phyloP scores from a whole-genome alignment of 805 yeast species.

The Cyberlindnera subsufficiens region DNA sequence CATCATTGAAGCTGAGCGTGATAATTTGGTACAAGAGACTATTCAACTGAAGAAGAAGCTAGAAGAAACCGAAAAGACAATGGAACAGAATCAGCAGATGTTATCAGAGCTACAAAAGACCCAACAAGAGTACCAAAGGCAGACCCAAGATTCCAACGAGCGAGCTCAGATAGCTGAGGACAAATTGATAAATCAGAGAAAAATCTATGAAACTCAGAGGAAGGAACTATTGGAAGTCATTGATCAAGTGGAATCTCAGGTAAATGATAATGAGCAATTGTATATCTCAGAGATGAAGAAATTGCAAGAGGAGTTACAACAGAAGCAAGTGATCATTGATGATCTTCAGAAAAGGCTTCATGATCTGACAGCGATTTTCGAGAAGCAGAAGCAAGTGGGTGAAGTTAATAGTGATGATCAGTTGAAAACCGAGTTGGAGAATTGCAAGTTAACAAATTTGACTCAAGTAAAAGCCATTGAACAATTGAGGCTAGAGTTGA shows the following conservation, averaged over 20 bases:
- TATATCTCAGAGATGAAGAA: constrained; percentile 42
- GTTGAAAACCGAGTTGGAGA: constrained; percentile 27
- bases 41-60: constrained; percentile 7
- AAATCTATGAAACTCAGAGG: constrained; percentile 45
- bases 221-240: constrained; percentile 55
- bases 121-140: constrained; percentile 3
- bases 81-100: constrained; percentile 9
- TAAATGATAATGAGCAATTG: constrained; percentile 46
- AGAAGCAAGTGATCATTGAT: constrained; percentile 22
- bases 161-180: constrained; percentile 28
- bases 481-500: constrained; percentile 18
- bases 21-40: constrained; percentile 34
- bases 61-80: constrained; percentile 23
- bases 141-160: constrained; percentile 14
- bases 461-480: constrained; percentile 23
- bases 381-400: constrained; percentile 9
- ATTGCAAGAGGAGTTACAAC: constrained; percentile 22
- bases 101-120: constrained; percentile 12
- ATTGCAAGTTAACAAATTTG: constrained; percentile 26
- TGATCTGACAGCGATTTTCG: constrained; percentile 10
- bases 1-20: constrained; percentile 21
- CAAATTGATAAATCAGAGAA: constrained; percentile 39
- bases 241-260: constrained; percentile 47
- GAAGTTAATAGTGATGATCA: constrained; percentile 26
- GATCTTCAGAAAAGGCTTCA: constrained; percentile 21